Conservation (phyloP, 495 filamentous ascomycete genomes). For the Trichoderma erinaceum region DNA sequence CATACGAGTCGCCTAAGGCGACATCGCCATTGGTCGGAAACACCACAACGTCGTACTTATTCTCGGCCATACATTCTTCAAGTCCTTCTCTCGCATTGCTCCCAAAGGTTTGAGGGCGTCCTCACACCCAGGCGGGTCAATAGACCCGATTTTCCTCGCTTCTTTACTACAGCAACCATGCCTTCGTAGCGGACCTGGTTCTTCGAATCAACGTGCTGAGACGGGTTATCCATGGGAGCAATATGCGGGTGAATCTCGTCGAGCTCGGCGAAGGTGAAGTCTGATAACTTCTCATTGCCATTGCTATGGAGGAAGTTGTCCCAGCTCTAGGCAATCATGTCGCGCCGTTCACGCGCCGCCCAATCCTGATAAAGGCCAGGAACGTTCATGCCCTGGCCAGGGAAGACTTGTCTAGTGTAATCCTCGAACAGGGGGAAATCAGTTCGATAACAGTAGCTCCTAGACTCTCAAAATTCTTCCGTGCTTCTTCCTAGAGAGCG, state of each 20-base stretch:
- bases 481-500: slow-evolving; percentile 26
- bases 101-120: slow-evolving; percentile 27
- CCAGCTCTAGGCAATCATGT: slow-evolving; percentile 30
- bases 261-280: slow-evolving; percentile 23
- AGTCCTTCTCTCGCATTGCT: slow-evolving; percentile 25
- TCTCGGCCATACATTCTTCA: slow-evolving; percentile 28
- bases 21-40: slow-evolving; percentile 32
- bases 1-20: slow-evolving; percentile 26
- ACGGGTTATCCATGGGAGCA: not conserved
- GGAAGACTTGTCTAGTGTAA: slow-evolving; percentile 25
- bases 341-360: slow-evolving; percentile 25
- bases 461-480: slow-evolving; percentile 22
- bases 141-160: slow-evolving; percentile 13
- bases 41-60: slow-evolving; percentile 23
- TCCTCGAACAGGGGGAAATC: slow-evolving; percentile 32
- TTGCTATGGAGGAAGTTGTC: slow-evolving; percentile 28
- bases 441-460: slow-evolving; percentile 29
- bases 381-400: not conserved
- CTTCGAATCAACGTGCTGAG: not conserved
- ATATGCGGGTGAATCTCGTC: slow-evolving; percentile 22
- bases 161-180: slow-evolving; percentile 19
- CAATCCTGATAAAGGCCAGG: slow-evolving; percentile 20
- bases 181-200: slow-evolving; percentile 25
- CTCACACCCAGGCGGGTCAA: slow-evolving; percentile 23
- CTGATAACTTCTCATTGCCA: slow-evolving; percentile 20